These are phyloP conservation scores for Alopecurus myosuroides DNA, from an alignment of 176 grass and related monocot genomes.

Conservation along the genomic window DNA sequence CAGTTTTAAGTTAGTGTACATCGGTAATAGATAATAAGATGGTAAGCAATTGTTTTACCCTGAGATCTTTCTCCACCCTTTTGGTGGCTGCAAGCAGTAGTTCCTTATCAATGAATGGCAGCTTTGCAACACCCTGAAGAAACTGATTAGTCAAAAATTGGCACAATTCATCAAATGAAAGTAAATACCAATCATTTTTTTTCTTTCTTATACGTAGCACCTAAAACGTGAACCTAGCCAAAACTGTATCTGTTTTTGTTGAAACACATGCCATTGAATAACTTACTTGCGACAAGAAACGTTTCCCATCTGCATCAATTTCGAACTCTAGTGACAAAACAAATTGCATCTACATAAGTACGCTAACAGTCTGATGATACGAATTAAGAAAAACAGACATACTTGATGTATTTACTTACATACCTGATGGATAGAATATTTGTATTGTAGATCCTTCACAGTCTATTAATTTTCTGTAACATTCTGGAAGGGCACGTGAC, in stretches of 20 bases:
- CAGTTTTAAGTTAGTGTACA: background rate
- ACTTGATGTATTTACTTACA: background rate
- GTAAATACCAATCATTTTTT: background rate
- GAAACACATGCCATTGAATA: background rate
- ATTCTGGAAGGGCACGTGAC: slow-evolving; percentile 27
- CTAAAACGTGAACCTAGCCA: background rate
- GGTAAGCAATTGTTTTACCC: slow-evolving; percentile 18
- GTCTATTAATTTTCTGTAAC: slow-evolving; percentile 18
- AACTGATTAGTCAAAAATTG: background rate
- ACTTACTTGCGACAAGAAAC: slow-evolving; percentile 44
- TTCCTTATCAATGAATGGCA: slow-evolving; percentile 20
- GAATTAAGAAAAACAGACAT: background rate
- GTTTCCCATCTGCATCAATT: slow-evolving; percentile 44
- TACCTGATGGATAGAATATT: background rate
- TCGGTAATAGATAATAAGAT: background rate
- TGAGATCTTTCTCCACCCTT: slow-evolving; percentile 18
- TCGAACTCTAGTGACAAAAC: slow-evolving; percentile 31
- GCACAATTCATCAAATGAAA: background rate
- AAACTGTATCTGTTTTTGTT: background rate
- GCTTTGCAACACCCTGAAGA: slow-evolving; percentile 8
- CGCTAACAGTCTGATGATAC: background rate
- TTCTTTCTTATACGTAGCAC: background rate
- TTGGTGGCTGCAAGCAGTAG: slow-evolving; percentile 34
- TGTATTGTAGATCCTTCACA: background rate
- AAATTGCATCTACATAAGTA: background rate